Evolutionary conservation across 805 yeast species (phyloP), one percentile per base, ranked within the genome.

Genomic region (Sugiyamaella marilandica): DNA sequence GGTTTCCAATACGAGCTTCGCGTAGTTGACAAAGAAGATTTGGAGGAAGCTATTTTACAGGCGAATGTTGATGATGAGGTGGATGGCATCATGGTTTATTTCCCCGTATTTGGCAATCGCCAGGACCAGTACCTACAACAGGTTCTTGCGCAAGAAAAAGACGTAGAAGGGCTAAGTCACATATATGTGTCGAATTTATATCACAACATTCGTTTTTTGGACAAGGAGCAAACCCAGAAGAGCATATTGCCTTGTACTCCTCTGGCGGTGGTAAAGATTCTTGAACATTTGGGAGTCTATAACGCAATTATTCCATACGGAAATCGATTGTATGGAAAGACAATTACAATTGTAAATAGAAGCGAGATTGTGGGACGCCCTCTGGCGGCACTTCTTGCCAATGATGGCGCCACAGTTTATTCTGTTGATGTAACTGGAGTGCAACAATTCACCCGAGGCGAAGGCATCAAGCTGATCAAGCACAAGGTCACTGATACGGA

Each of bases 301-400:
- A 94, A 92, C 71, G 71, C 79, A 44, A 70, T 91, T 19, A 70
- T 94, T 54, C 85, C 87, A 26, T 86, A 90, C 64, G 99, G 99
- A 4, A 90, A 94, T 73, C 78, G 97, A 57, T 75, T 94, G 19
- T 94, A 88, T 63, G 99, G 99, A 44, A 91, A 90, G 70, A 92
- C 94, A 49, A 78, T 92, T 52, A 83, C 95, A 47, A 83, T 94
- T 44, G 91, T 94, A 49, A 94, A 94, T 71, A 78, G 99, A 64
- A 87, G 96, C 10, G 99, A 94, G 70, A 92, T 94, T 64, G 99
- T 94, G 19, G 99, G 99, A 10, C 81, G 99, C 61, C 99, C 99
- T 0, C 74, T 94, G 55, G 98, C 98, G 33, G 98, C 99, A 0
- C 70, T 94, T 35, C 74, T 94, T 58, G 98, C 99, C 16, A 94